phyloP scores from a whole-genome alignment of 352 stramenopile species.

The Phytophthora ohioensis region DNA sequence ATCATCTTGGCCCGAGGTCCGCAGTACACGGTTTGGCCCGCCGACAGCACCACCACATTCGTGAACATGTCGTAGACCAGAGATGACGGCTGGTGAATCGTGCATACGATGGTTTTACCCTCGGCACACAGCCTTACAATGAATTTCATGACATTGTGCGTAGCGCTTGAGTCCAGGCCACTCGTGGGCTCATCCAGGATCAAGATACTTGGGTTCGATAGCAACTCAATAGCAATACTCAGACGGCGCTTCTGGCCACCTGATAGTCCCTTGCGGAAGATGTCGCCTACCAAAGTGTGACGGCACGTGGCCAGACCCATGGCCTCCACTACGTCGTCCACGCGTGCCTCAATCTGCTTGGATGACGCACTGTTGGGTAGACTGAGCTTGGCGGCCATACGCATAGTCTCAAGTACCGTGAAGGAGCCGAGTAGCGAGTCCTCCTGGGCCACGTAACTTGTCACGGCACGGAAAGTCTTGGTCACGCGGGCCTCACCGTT shows the following conservation, averaged over 20 bases:
- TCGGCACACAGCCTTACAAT: conserved; percentile 26
- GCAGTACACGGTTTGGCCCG: conserved; percentile 84
- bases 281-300: conserved; percentile 74
- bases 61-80: conserved; percentile 45
- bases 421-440: conserved; percentile 73
- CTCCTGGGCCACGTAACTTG: conserved; percentile 77
- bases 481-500: conserved; percentile 49
- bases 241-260: conserved; percentile 85
- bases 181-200: conserved; percentile 86
- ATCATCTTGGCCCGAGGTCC: conserved; percentile 52
- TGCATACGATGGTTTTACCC: conserved; percentile 78
- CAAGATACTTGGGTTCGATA: conserved; percentile 74
- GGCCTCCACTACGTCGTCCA: conserved; percentile 61
- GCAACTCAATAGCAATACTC: conserved; percentile 80
- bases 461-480: conserved; percentile 52
- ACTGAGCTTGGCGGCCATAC: conserved; percentile 67
- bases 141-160: conserved; percentile 35
- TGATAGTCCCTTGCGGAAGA: conserved; percentile 79
- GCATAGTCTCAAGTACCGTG: conserved; percentile 72
- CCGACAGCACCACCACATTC: conserved; percentile 63
- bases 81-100: conserved; percentile 93
- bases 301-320: conserved; percentile 58
- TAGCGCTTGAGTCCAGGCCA: conserved; percentile 45
- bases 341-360: conserved; percentile 39
- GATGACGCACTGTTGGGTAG: conserved; percentile 46